phyloP scores from a whole-genome alignment of 352 stramenopile species.

The Pythium vanterpoolii region DNA sequence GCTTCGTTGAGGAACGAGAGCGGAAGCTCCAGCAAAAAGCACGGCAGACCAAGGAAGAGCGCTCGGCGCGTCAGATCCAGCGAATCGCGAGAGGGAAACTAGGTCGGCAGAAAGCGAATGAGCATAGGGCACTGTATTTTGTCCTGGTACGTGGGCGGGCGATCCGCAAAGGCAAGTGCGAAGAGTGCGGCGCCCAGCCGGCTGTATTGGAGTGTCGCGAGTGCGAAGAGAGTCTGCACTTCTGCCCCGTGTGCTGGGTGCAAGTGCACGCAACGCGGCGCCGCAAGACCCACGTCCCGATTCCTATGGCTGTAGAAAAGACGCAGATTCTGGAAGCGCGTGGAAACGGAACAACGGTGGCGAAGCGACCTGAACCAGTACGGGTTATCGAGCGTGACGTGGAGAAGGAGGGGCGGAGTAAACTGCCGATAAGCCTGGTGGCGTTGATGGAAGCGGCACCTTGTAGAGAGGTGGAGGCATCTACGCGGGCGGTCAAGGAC shows the following conservation, averaged over 20 bases:
- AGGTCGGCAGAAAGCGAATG: conserved; percentile 35
- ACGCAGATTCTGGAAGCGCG: not conserved
- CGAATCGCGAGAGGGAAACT: conserved; percentile 40
- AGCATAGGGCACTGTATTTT: conserved; percentile 58
- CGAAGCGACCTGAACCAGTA: too few species aligned
- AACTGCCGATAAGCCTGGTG: too few species aligned
- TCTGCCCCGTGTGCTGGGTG: conserved; percentile 74
- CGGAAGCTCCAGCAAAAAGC: conserved; percentile 29
- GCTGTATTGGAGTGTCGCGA: conserved; percentile 65
- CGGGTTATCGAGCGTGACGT: too few species aligned
- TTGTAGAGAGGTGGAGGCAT: too few species aligned
- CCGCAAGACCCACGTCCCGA: conserved; percentile 52
- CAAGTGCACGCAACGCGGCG: conserved; percentile 59
- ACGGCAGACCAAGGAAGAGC: conserved; percentile 37
- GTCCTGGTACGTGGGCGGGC: conserved; percentile 64
- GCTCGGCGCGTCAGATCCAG: conserved; percentile 45
- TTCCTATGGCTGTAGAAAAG: conserved; percentile 40
- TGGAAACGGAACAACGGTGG: too few species aligned
- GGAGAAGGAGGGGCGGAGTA: too few species aligned
- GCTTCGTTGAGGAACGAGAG: conserved; percentile 30
- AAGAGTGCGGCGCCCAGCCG: conserved; percentile 65
- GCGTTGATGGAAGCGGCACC: too few species aligned
- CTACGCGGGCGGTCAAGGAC: not conserved
- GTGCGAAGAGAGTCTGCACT: conserved; percentile 65
- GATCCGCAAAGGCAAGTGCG: conserved; percentile 63